Conservation (phyloP, 306 rosid species). For the Luffa aegyptiaca region DNA sequence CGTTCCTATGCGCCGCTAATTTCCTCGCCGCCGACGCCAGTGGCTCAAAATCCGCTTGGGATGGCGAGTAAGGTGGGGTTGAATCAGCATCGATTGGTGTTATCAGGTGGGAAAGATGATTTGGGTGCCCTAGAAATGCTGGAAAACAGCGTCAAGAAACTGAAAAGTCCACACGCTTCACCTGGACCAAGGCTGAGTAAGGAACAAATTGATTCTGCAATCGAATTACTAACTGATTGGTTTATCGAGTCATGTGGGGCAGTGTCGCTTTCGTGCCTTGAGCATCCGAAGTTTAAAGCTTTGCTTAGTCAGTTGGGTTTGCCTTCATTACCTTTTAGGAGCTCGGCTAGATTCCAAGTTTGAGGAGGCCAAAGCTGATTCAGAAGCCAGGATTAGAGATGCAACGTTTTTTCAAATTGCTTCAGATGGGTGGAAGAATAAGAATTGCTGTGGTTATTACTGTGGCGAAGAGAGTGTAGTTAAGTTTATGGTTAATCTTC, state of each 20-base stretch:
- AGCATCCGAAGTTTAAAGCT: slow-evolving; percentile 66
- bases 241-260: slow-evolving; percentile 79
- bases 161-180: slow-evolving; percentile 60
- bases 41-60: slow-evolving; percentile 27
- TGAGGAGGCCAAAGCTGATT: slow-evolving; percentile 50
- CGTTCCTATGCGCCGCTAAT: slow-evolving; percentile 26
- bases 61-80: slow-evolving; percentile 14
- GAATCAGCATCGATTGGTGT: slow-evolving; percentile 45
- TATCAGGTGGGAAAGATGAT: slow-evolving; percentile 88
- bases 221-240: slow-evolving; percentile 79
- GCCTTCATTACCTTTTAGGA: slow-evolving; percentile 46
- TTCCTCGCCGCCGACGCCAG: slow-evolving; percentile 25
- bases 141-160: slow-evolving; percentile 80
- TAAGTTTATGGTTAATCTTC: slow-evolving; percentile 72
- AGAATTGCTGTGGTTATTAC: slow-evolving; percentile 29
- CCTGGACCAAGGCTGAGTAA: slow-evolving; percentile 47
- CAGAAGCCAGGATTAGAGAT: slow-evolving; percentile 73
- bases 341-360: slow-evolving; percentile 73
- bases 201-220: slow-evolving; percentile 69
- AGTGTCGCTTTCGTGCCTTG: slow-evolving; percentile 62
- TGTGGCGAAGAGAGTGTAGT: slow-evolving; percentile 75
- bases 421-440: slow-evolving; percentile 74
- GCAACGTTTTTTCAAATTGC: slow-evolving; percentile 81
- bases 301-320: slow-evolving; percentile 70
- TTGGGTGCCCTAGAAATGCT: slow-evolving; percentile 79